These are phyloP conservation scores for Asterochloris sp. DNA, from an alignment of 139 green algal genomes.

Conservation along the genomic window DNA sequence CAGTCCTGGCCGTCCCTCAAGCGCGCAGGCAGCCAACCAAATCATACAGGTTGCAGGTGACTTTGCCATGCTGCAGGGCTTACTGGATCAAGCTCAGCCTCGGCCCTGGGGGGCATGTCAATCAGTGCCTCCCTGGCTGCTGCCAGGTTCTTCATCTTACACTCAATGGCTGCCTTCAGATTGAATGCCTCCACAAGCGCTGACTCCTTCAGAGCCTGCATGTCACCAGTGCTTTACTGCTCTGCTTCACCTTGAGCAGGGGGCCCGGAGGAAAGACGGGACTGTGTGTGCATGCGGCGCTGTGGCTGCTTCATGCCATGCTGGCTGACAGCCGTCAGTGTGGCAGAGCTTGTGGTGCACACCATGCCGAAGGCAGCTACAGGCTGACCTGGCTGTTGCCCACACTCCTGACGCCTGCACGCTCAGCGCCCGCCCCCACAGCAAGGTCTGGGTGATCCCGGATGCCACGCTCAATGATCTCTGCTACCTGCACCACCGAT, in stretches of 20 bases:
- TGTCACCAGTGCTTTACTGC: too few species aligned
- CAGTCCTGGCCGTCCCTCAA: too few species aligned
- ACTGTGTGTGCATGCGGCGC: too few species aligned
- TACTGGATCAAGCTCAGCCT: slow-evolving; percentile 86
- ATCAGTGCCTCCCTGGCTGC: slow-evolving; percentile 69
- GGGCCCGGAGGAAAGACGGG: too few species aligned
- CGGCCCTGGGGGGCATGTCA: slow-evolving; percentile 75
- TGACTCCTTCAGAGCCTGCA: slow-evolving; percentile 63
- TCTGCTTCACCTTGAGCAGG: too few species aligned
- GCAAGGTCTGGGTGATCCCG: slow-evolving; percentile 82
- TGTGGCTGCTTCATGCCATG: too few species aligned
- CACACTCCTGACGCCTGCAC: slow-evolving; percentile 65
- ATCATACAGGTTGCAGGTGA: background rate
- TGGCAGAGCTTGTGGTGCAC: too few species aligned
- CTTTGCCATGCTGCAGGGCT: slow-evolving; percentile 1
- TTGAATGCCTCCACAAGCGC: slow-evolving; percentile 90
- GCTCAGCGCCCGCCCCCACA: slow-evolving; percentile 71
- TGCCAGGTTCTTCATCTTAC: slow-evolving; percentile 66
- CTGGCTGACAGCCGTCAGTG: too few species aligned
- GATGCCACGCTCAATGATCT: slow-evolving; percentile 82
- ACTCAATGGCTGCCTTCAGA: slow-evolving; percentile 84
- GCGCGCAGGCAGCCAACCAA: too few species aligned
- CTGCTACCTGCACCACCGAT: slow-evolving; percentile 35
- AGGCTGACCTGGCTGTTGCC: slow-evolving; percentile 67
- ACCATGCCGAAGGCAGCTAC: too few species aligned